These are phyloP conservation scores for Lecanoromycetidae sp. DNA, from an alignment of 2,329 filamentous ascomycete species.

Conservation along the genomic window DNA sequence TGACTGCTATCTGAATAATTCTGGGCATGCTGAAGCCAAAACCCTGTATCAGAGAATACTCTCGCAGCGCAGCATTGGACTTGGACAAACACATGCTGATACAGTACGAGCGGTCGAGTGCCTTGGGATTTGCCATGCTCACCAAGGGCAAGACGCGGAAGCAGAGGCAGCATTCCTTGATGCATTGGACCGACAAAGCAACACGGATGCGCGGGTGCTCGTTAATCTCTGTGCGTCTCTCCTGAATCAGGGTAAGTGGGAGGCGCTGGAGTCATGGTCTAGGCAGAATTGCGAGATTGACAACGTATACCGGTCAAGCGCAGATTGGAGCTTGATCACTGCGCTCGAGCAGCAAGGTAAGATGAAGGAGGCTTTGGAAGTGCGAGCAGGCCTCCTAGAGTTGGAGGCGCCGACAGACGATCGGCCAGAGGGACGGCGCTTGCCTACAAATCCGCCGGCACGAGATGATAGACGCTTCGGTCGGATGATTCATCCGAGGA, in stretches of 20 bases:
- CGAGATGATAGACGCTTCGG: conserved; percentile 9
- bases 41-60: not conserved
- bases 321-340: not conserved
- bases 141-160: conserved; percentile 2
- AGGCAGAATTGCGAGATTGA: not conserved
- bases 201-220: not conserved
- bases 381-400: not conserved
- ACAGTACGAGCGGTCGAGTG: conserved; percentile 8
- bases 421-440: not conserved
- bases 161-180: conserved; percentile 3
- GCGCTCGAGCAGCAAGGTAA: conserved; percentile 7
- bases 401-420: not conserved
- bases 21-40: not conserved
- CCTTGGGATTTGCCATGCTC: conserved; percentile 4
- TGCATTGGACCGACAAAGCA: not conserved
- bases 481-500: conserved; percentile 11
- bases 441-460: not conserved
- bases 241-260: conserved; percentile 4
- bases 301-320: not conserved
- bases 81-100: not conserved
- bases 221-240: conserved; percentile 6
- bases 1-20: conserved; percentile 7
- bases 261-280: conserved; percentile 5
- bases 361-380: conserved; percentile 6
- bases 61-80: not conserved